These are phyloP conservation scores for Sequoia sempervirens DNA, from an alignment of 75 land plant genomes.

Conservation along the genomic window DNA sequence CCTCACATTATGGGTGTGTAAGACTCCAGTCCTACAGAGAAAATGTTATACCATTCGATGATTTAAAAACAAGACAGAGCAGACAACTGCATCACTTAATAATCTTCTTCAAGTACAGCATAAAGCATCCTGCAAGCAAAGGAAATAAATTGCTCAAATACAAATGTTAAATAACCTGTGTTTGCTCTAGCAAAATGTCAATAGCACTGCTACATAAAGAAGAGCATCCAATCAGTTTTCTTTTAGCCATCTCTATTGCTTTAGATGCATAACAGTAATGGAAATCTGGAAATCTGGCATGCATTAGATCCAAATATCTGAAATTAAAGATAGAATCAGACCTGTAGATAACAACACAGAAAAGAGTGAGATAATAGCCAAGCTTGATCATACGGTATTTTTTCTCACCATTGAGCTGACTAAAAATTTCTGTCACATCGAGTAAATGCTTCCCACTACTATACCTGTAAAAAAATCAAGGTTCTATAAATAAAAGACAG, in stretches of 20 bases:
- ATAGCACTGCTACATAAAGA: background rate
- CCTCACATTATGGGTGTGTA: background rate
- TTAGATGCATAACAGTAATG: background rate
- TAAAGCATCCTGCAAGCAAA: slow-evolving; percentile 8
- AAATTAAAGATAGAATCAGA: slow-evolving; percentile 12
- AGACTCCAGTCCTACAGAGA: background rate
- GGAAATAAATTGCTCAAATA: background rate
- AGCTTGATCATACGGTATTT: slow-evolving; percentile 65
- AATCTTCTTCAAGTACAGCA: slow-evolving; percentile 6
- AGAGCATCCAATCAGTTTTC: background rate
- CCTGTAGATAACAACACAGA: slow-evolving; percentile 60
- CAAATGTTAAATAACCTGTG: background rate
- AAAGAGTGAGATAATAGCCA: slow-evolving; percentile 51
- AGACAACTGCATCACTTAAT: background rate
- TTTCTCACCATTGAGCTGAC: slow-evolving; percentile 58
- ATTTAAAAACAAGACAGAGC: background rate
- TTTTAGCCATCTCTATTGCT: background rate
- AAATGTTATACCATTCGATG: background rate
- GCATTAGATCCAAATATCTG: background rate
- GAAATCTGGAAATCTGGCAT: background rate
- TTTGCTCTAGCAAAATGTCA: background rate
- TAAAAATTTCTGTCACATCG: slow-evolving; percentile 88
- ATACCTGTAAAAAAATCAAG: slow-evolving; percentile 34
- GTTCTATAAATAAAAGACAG: background rate
- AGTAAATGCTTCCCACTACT: slow-evolving; percentile 52